Evolutionary conservation across 2,329 filamentous ascomycete genomes (phyloP).

Genomic region (Exophiala phaeomuriformis): DNA sequence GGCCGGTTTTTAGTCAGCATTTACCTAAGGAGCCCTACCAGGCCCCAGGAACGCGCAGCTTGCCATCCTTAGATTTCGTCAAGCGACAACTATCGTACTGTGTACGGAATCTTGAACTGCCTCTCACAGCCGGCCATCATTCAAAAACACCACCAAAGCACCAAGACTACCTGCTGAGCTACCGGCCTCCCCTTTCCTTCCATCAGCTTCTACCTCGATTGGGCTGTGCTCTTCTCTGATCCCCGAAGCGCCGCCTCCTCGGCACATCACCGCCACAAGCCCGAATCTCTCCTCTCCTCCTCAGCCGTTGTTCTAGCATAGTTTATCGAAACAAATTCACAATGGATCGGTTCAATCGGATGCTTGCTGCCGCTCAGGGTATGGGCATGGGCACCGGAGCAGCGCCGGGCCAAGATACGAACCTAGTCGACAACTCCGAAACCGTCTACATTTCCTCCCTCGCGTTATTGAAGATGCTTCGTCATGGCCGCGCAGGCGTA

Average conservation of each 20-base stretch:
- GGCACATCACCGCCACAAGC: slow-evolving; percentile 1
- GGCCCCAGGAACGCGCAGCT: slow-evolving; percentile 2
- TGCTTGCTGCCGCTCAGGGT: slow-evolving; percentile 67
- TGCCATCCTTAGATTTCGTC: background rate
- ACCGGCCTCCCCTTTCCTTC: background rate
- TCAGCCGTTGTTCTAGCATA: background rate
- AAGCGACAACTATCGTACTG: background rate
- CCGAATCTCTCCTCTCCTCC: background rate
- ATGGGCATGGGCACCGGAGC: slow-evolving; percentile 51
- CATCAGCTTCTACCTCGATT: background rate
- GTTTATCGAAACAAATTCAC: slow-evolving; percentile 5
- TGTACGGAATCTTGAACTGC: background rate
- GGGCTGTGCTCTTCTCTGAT: background rate
- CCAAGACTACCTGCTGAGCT: background rate
- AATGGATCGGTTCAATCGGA: slow-evolving; percentile 90
- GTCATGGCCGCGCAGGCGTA: slow-evolving; percentile 92
- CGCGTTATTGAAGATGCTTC: slow-evolving; percentile 94
- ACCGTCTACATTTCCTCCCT: slow-evolving; percentile 98
- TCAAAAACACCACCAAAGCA: background rate
- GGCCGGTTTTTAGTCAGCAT: no score
- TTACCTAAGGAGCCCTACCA: background rate
- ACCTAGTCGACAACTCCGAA: slow-evolving; percentile 96
- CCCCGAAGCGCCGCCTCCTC: background rate
- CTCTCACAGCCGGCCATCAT: background rate
- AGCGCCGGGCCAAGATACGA: slow-evolving; percentile 61